These are phyloP conservation scores for Aspergillus sclerotiicarbonarius DNA, from an alignment of 495 filamentous ascomycete genomes.

Conservation along the genomic window DNA sequence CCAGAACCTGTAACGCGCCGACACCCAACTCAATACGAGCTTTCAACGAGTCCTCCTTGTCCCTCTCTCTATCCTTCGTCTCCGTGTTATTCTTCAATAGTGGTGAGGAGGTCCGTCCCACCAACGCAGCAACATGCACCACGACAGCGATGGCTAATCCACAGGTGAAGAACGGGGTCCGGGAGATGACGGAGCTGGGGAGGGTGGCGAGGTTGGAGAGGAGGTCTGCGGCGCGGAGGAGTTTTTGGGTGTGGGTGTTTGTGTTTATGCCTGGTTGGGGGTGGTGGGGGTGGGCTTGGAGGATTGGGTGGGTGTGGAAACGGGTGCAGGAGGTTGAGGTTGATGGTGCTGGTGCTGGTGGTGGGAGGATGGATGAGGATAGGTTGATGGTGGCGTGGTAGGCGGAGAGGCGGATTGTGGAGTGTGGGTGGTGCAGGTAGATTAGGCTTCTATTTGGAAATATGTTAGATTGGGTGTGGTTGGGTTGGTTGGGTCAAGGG, in stretches of 20 bases:
- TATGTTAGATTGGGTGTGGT: constrained; percentile 3
- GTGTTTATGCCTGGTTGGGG: constrained; percentile 27
- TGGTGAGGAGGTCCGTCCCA: constrained; percentile 43
- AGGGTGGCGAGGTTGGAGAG: constrained; percentile 71
- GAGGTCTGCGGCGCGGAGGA: constrained; percentile 64
- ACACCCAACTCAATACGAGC: constrained; percentile 69
- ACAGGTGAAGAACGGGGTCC: constrained; percentile 78
- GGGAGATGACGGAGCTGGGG: constrained; percentile 59
- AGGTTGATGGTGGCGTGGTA: constrained; percentile 14
- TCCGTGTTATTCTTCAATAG: background rate
- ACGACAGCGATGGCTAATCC: constrained; percentile 53
- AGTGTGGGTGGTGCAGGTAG: constrained; percentile 69
- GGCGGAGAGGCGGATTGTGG: constrained; percentile 33
- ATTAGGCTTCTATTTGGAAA: constrained; percentile 50
- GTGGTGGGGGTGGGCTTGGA: constrained; percentile 22
- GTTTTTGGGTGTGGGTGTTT: constrained; percentile 65
- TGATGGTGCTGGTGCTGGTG: background rate
- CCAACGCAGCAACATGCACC: constrained; percentile 47
- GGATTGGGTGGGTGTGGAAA: constrained; percentile 21
- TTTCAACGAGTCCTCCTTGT: constrained; percentile 58
- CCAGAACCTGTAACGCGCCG: constrained; percentile 66
- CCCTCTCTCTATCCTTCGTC: constrained; percentile 26
- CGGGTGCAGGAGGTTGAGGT: constrained; percentile 22
- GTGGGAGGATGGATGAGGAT: background rate
- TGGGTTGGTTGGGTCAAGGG: background rate